Evolutionary conservation across 2,329 filamentous ascomycete genomes (phyloP), one percentile per base, ranked within the genome.

Genomic region (Penicillium frequentans): DNA sequence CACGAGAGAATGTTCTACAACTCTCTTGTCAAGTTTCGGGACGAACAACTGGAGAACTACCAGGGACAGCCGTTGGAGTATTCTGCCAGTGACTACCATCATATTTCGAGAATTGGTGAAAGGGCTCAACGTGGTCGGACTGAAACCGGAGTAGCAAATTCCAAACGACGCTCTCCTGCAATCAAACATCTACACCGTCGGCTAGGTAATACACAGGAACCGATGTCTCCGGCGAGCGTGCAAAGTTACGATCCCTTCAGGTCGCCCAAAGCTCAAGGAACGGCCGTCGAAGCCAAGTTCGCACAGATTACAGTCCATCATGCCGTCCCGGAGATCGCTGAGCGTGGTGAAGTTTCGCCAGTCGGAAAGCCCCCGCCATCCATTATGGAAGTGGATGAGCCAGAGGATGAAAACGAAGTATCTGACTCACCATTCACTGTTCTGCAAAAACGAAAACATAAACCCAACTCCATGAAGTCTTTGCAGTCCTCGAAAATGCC

Each of bases 1-100:
- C 91, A 96, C 54, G 92, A 97, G 70, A 96, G 96, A 70, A 83
- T 93, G 64, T 97, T 98, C 74, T 99, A 98, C 74, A 89, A 87
- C 75, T 84, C 96, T 21, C 82, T 99, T 8, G 77, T 89, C 62
- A 89, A 88, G 72, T 96, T 96, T 72, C 85, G 90, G 45, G 87
- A 96, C 62, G 87, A 91, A 60, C 88, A 95, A 64, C 75, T 96
- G 1, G 93, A 98, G 71, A 90, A 96, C 69, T 98, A 95, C 69
- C 77, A 81, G 54, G 89, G 89, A 57, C 86, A 87, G 29, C 84
- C 90, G 23, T 79, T 97, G 54, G 85, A 85, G n/a, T 90, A 95
- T 70, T 96, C 93, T 1, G 84, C 88, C 55, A 96, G 92, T 73
- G 93, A 98, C 69, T 95, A 96, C 66, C 93, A 97, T 68, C 91